Conservation (phyloP, 306 rosid species). For the Castanopsis chinensis region DNA sequence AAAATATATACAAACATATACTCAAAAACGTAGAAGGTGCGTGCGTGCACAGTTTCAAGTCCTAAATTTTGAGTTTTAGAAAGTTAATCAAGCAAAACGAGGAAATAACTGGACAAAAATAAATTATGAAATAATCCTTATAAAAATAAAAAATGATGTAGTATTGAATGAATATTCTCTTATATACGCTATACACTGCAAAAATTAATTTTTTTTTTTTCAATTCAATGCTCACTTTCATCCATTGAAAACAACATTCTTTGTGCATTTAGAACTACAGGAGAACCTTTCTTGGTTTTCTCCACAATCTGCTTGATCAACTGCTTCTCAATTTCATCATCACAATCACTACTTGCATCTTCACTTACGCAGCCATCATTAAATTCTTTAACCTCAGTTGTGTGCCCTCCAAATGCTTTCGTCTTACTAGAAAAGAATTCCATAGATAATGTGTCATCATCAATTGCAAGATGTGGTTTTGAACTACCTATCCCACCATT, state of each 20-base stretch:
- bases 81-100: neutral
- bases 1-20: no score
- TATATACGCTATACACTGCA: constrained; percentile 32
- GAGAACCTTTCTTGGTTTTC: constrained; percentile 72
- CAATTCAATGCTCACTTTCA: constrained; percentile 34
- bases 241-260: constrained; percentile 52
- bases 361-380: constrained; percentile 20
- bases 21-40: no score
- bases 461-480: neutral
- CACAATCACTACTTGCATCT: constrained; percentile 52
- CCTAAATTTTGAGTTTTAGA: no score
- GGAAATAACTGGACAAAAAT: neutral
- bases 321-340: constrained; percentile 63
- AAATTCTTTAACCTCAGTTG: constrained; percentile 25
- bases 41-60: no score
- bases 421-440: constrained; percentile 22
- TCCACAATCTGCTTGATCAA: constrained; percentile 76
- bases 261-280: constrained; percentile 60
- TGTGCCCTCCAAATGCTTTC: constrained; percentile 28
- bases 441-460: constrained; percentile 20
- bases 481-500: constrained; percentile 22
- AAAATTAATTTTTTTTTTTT: constrained; percentile 11
- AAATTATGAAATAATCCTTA: no score
- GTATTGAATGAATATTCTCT: neutral
- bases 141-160: neutral